Base-by-base conservation (phyloP, 352 stramenopile genomes). In the Phytophthora pseudosyringae region DNA sequence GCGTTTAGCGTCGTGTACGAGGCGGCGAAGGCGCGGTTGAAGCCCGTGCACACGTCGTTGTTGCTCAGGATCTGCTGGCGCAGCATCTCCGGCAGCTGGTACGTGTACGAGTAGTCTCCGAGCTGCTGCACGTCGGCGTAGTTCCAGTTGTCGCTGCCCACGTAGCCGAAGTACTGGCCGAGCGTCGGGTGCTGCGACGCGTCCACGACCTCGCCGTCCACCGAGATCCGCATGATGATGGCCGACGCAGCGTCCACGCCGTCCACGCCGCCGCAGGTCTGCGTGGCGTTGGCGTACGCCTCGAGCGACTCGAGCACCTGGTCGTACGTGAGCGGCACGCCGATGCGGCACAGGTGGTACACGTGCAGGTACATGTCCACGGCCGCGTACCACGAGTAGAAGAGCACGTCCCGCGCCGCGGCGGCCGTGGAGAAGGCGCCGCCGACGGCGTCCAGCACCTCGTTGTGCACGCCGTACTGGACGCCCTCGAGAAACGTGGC, bases 41-140 rank as follows among this genome's bases (percentile, higher is more conserved):
- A 83, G 46, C 77, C 79, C 50, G 78, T 76, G 61, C 81, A 90
- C 40, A 89, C 46, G 63, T 88, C 80, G 9, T 77, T 73, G 78
- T 90, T 90, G 57, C 68, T 87, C 46, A 90, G 51, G 31, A 90
- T 58, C 68, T 89, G 81, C 49, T 86, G 80, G 47, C 68, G 76
- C 43, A 89, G 66, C 28, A 89, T 51, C 44, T 80, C 72, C 4
- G 82, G 80, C 15, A 91, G 57, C 59, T 89, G 66, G 69, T 92
- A 92, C 66, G 73, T 78, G 79, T 92, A 92, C 64, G 77, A 81
- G 65, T 85, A 88, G 61, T 89, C 76, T 13, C 78, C 81, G n/a
- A 91, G 77, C 66, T 83, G 73, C 51, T 75, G 63, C 18, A 85
- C 75, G 61, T 90, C 81, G 13, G 50, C 80, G 59, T 88, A 88